These are phyloP conservation scores for Aspergillus sp. DNA, from an alignment of 2,329 filamentous ascomycete genomes.

Conservation along the genomic window DNA sequence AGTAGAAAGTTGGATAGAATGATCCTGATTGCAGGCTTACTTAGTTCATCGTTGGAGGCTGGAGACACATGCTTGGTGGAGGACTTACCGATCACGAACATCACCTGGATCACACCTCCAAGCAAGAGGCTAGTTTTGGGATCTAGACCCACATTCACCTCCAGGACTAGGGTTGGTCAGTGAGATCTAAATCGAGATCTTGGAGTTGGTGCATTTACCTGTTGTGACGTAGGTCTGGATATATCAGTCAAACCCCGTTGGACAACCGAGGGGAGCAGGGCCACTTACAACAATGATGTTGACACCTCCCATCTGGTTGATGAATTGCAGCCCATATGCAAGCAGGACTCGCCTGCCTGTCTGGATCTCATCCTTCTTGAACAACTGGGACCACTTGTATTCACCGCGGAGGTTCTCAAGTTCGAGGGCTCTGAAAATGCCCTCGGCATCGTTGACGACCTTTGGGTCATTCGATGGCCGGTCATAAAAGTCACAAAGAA, in stretches of 20 bases:
- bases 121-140: slow-evolving; percentile 52
- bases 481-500: slow-evolving; percentile 36
- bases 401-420: slow-evolving; percentile 41
- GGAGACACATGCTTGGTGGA: background rate
- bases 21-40: slow-evolving; percentile 33
- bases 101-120: slow-evolving; percentile 47
- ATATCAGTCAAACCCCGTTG: background rate
- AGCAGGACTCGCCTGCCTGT: slow-evolving; percentile 53
- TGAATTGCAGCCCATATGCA: slow-evolving; percentile 54
- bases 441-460: slow-evolving; percentile 37
- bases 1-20: slow-evolving; percentile 52
- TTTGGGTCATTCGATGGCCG: slow-evolving; percentile 27
- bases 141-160: slow-evolving; percentile 52
- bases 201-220: slow-evolving; percentile 20
- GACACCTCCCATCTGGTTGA: slow-evolving; percentile 57
- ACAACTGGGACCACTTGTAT: slow-evolving; percentile 46
- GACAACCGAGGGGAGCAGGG: background rate
- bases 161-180: slow-evolving; percentile 38
- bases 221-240: slow-evolving; percentile 32
- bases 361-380: slow-evolving; percentile 50
- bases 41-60: background rate
- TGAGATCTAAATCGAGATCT: background rate
- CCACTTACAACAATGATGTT: slow-evolving; percentile 51
- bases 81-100: slow-evolving; percentile 34
- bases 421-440: slow-evolving; percentile 51